Evolutionary conservation across 2,329 filamentous ascomycete genomes (phyloP), one percentile per base, ranked within the genome.

Genomic region (Penicillium sp.): DNA sequence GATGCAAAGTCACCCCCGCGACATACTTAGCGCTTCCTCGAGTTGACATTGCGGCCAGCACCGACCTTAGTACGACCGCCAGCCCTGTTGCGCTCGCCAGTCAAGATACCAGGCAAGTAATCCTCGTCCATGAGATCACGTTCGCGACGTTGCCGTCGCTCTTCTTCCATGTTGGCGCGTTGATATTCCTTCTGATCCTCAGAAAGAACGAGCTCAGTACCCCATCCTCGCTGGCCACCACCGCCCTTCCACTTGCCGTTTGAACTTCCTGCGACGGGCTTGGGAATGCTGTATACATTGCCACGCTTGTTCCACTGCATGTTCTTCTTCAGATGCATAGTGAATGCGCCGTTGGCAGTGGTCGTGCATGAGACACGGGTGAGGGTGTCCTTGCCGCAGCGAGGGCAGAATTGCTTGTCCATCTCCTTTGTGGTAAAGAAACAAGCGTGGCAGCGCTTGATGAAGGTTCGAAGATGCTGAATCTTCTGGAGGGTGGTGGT

Each of bases 101-200:
- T 93, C 64, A 99, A 66, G 40, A 99, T 88, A 29, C 82, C 78
- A 0, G 93, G 93, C 55, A 97, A 72, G 67, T 91, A 95, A 71
- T 99, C 92, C 65, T 95, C 86, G 65, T 97, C 92, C 92, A 97
- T 95, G 49, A 95, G 73, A 71, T 95, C 89, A 64, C 82, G 84
- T 67, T 88, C 82, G 64, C 84, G 85, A 45, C 75, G 76, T 37
- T 63, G 62, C 34, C 64, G 63, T 61, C 86, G 81, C 61, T 79
- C 81, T 65, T 87, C 81, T 59, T 84, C 79, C 3, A 79, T 79
- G 13, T 80, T 68, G 45, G 84, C 84, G 56, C 80, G 77, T 35
- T 80, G 69, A 69, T 88, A 97, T 75, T 99, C 93, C 75, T 95
- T 96, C 76, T 99, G 93, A 68, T 99, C 93, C 72, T 96, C 92